Percentiles rank a stretch among this genome's conserved stretches.
phyloP scores from a whole-genome alignment of 139 green algal species.

The Monoraphidium neglectum region DNA sequence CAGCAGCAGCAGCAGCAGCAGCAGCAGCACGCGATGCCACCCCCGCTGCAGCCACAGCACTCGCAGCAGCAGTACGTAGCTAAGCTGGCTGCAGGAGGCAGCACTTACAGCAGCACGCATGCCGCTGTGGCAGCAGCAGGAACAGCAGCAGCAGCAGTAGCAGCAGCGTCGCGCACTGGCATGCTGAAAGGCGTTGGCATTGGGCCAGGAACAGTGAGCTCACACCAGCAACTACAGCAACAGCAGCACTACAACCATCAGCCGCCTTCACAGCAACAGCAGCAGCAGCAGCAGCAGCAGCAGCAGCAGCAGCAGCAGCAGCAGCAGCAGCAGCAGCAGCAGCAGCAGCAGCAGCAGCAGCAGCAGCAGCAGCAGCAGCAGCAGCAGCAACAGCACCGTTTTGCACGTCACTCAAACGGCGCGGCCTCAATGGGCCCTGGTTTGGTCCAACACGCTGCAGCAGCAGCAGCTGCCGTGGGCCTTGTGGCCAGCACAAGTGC shows the following conservation, averaged over 20 bases:
- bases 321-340: neutral
- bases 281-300: neutral
- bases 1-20: neutral
- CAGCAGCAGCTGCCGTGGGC: neutral
- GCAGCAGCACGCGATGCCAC: neutral
- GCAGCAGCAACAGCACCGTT: conserved; percentile 3
- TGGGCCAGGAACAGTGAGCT: no score
- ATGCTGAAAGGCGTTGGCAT: no score
- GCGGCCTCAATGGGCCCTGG: no score
- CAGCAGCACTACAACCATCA: conserved; percentile 15
- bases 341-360: neutral
- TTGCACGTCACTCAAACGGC: no score
- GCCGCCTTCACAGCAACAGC: neutral
- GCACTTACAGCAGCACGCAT: no score
- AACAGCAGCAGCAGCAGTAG: conserved; percentile 1
- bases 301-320: neutral
- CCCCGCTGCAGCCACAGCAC: neutral
- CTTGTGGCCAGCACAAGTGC: neutral
- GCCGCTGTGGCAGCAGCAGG: no score
- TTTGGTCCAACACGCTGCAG: neutral
- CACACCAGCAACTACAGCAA: neutral
- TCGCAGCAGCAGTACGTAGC: no score
- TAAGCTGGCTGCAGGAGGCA: no score
- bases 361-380: conserved; percentile 7
- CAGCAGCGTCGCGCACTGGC: neutral